These are phyloP conservation scores for Malus sieversii DNA, from an alignment of 306 rosid genomes.

Conservation along the genomic window DNA sequence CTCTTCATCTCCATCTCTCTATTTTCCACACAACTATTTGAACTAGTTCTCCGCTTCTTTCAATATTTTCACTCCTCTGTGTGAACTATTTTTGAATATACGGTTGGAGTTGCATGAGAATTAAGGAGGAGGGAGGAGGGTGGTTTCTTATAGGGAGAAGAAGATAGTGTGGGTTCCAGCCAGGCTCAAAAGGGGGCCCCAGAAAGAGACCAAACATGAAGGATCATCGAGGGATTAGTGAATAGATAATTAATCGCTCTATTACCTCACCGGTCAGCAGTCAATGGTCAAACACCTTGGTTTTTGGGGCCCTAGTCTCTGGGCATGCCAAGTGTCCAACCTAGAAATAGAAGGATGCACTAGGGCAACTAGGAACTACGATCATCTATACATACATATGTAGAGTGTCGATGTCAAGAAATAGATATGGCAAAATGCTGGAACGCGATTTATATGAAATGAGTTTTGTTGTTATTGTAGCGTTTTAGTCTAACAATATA, in stretches of 20 bases:
- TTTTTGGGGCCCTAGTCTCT: not conserved
- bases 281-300: not conserved
- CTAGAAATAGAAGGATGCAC: not conserved
- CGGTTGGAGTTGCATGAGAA: not conserved
- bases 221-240: not conserved
- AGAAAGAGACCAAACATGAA: not conserved
- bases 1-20: constrained; percentile 15
- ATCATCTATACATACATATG: no score
- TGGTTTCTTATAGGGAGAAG: constrained; percentile 9
- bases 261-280: not conserved
- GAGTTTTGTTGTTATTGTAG: no score
- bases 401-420: not conserved
- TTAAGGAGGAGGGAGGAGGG: not conserved
- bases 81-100: not conserved
- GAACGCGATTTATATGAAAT: no score
- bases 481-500: no score
- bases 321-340: not conserved
- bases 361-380: not conserved
- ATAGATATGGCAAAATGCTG: not conserved
- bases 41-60: not conserved
- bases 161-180: constrained; percentile 2
- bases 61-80: not conserved
- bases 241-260: not conserved
- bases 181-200: constrained; percentile 10
- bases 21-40: not conserved